These are phyloP conservation scores for Suillus brevipes DNA, from an alignment of 768 basidiomycete species.

Conservation along the genomic window DNA sequence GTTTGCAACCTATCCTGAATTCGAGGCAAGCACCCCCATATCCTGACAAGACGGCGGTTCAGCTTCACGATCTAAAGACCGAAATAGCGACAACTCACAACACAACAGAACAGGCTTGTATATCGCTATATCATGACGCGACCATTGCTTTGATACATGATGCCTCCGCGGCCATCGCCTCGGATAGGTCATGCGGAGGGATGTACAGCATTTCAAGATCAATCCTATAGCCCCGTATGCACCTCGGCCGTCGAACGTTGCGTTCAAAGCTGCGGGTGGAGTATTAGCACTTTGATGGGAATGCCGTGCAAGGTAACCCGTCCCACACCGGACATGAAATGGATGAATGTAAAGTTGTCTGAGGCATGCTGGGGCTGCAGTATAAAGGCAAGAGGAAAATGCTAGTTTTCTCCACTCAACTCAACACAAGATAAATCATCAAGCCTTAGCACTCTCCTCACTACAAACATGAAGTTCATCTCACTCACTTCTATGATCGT, in stretches of 20 bases:
- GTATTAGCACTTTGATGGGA: neutral
- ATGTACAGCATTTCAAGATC: neutral
- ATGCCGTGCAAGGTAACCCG: neutral
- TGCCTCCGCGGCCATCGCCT: neutral
- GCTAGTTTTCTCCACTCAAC: neutral
- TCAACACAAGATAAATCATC: constrained; percentile 1
- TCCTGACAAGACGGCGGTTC: neutral
- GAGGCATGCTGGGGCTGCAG: neutral
- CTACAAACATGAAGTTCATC: neutral
- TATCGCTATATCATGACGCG: neutral
- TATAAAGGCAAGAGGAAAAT: neutral
- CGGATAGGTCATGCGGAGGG: neutral
- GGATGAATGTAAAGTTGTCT: neutral
- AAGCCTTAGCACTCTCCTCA: neutral
- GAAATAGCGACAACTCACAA: neutral
- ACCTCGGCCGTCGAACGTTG: neutral
- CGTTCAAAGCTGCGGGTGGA: neutral
- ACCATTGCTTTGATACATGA: neutral
- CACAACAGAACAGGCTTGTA: neutral
- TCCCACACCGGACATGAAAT: neutral
- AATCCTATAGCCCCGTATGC: neutral
- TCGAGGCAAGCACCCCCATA: neutral
- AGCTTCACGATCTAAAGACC: neutral
- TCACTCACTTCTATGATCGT: constrained; percentile 2
- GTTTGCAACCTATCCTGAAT: neutral